Conservation (phyloP, 257 asterid species). For the Jacaranda copaia region DNA sequence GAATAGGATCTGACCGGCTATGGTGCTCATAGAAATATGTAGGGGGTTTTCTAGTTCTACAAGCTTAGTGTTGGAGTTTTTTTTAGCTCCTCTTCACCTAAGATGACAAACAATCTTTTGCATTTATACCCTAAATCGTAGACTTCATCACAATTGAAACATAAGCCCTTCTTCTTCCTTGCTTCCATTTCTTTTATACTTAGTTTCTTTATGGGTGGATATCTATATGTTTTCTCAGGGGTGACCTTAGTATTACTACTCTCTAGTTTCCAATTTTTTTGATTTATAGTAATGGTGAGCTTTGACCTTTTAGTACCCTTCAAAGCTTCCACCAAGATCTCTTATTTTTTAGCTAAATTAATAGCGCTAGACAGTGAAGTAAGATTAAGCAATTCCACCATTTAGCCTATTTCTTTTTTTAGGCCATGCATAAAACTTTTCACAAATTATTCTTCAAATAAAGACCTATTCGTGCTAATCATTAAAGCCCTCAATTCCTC, state of each 20-base stretch:
- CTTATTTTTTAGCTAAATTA: no score
- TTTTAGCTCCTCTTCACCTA: neutral
- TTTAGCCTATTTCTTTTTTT: neutral
- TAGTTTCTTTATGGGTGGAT: neutral
- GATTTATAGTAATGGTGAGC: no score
- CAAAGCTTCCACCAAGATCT: no score
- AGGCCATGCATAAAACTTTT: neutral
- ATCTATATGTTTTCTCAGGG: neutral
- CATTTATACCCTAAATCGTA: neutral
- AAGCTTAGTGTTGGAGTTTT: neutral
- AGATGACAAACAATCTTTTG: neutral
- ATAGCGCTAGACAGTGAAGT: no score
- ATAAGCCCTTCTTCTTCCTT: neutral
- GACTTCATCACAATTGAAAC: neutral
- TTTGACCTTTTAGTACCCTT: no score
- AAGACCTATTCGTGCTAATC: neutral
- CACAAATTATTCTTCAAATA: neutral
- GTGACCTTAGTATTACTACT: no score
- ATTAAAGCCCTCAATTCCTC: neutral
- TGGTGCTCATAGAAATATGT: neutral
- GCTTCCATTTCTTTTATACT: neutral
- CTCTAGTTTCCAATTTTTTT: neutral
- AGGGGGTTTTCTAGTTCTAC: no score
- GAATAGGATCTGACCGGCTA: neutral
- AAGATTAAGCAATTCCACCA: no score